These are phyloP conservation scores for Rhypophila decipiens DNA, from an alignment of 495 filamentous ascomycete species.

Conservation along the genomic window DNA sequence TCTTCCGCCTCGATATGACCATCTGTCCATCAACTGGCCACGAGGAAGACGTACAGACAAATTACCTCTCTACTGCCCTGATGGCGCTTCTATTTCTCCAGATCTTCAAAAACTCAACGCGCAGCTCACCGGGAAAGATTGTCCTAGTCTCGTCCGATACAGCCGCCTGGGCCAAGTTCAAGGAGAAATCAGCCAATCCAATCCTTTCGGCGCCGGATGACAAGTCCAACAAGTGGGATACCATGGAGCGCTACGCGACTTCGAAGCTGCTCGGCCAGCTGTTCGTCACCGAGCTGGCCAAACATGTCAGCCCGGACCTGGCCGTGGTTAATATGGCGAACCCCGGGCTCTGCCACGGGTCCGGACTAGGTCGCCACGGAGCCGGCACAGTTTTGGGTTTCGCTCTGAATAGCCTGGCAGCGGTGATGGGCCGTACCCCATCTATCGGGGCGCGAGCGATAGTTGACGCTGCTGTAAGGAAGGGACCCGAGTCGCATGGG, in stretches of 20 bases:
- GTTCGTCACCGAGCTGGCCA: constrained; percentile 37
- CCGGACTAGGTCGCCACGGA: not conserved
- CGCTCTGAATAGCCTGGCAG: not conserved
- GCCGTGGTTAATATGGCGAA: constrained; percentile 11
- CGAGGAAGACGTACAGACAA: constrained; percentile 44
- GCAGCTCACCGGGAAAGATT: constrained; percentile 13
- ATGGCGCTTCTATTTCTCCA: constrained; percentile 23
- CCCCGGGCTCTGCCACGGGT: constrained; percentile 14
- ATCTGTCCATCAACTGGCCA: constrained; percentile 24
- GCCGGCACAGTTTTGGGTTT: not conserved
- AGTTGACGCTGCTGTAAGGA: constrained; percentile 9
- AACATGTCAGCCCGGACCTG: constrained; percentile 10
- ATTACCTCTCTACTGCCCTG: constrained; percentile 40
- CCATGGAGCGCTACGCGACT: constrained; percentile 26
- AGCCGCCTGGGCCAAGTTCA: constrained; percentile 25
- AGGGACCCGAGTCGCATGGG: constrained; percentile 11
- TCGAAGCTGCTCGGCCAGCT: constrained; percentile 49
- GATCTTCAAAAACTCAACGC: constrained; percentile 23
- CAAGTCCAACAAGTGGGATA: constrained; percentile 14
- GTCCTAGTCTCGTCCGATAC: constrained; percentile 32
- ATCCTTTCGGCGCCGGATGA: constrained; percentile 32
- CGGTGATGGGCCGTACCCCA: not conserved
- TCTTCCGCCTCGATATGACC: constrained; percentile 14
- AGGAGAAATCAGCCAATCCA: constrained; percentile 26
- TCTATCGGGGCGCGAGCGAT: constrained; percentile 6